Evolutionary conservation across 768 basidiomycete species (phyloP).

Genomic region (Podaxis rugospora): DNA sequence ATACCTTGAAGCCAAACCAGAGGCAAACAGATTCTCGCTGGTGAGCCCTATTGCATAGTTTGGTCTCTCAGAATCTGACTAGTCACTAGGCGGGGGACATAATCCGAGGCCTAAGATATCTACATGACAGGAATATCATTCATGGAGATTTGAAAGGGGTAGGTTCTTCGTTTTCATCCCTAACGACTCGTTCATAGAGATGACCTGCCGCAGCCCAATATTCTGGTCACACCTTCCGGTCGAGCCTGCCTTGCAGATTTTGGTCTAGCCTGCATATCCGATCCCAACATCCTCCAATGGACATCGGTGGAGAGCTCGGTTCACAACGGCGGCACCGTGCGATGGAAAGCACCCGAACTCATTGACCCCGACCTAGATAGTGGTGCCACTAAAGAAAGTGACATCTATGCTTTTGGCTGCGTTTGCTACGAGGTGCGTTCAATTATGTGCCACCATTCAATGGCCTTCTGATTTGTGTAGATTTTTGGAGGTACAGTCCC

Average conservation of each 20-base stretch:
- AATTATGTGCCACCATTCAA: not conserved
- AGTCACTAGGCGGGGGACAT: constrained; percentile 24
- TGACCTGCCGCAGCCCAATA: constrained; percentile 31
- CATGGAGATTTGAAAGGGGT: constrained; percentile 36
- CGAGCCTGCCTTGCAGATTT: constrained; percentile 48
- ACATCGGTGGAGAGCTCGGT: constrained; percentile 15
- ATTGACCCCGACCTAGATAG: constrained; percentile 20
- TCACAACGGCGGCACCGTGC: constrained; percentile 24
- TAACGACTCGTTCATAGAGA: not conserved
- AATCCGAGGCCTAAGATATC: constrained; percentile 24
- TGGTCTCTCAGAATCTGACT: not conserved
- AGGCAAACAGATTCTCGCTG: constrained; percentile 12
- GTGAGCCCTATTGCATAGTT: constrained; percentile 1
- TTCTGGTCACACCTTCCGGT: constrained; percentile 35
- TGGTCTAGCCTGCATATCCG: constrained; percentile 32
- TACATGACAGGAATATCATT: constrained; percentile 29
- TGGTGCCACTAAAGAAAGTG: constrained; percentile 17
- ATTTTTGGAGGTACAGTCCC: constrained; percentile 23
- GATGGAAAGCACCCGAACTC: constrained; percentile 34
- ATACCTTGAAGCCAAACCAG: constrained; percentile 16
- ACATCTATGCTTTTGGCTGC: constrained; percentile 39
- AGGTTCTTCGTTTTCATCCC: not conserved
- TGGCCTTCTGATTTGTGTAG: constrained; percentile 9
- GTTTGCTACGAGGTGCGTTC: constrained; percentile 31
- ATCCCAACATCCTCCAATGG: constrained; percentile 17